These are phyloP conservation scores for Funneliformis caledonium DNA, from an alignment of 371 early-diverging fungal genomes.

Conservation along the genomic window DNA sequence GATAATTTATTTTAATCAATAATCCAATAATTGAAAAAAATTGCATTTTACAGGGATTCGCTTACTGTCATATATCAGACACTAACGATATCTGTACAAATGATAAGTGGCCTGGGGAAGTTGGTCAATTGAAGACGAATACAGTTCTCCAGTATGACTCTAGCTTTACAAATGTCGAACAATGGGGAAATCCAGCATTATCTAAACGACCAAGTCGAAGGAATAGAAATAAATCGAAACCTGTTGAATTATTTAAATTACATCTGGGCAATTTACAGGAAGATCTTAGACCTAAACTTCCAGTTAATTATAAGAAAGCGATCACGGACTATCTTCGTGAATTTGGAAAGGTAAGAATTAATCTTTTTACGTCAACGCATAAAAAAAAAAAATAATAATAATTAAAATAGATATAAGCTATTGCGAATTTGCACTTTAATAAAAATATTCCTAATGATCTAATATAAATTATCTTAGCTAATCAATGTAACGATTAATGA, in stretches of 20 bases:
- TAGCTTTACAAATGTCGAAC: background rate
- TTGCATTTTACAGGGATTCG: slow-evolving; percentile 14
- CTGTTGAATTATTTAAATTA: slow-evolving; percentile 27
- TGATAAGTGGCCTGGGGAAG: slow-evolving; percentile 13
- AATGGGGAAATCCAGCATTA: slow-evolving; percentile 29
- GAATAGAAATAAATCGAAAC: background rate
- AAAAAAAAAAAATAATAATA: no score
- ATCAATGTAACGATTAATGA: slow-evolving; percentile 4
- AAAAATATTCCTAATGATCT: background rate
- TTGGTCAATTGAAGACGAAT: slow-evolving; percentile 9
- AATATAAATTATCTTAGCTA: background rate
- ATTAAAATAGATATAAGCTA: no score
- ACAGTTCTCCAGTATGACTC: slow-evolving; percentile 33
- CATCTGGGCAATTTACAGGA: background rate
- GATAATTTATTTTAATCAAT: background rate
- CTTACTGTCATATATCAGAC: background rate
- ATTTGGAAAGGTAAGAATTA: no score
- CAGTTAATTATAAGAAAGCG: slow-evolving; percentile 23
- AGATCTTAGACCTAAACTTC: background rate
- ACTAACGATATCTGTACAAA: slow-evolving; percentile 1
- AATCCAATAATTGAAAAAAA: no score
- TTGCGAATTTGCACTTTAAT: no score
- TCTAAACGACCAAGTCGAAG: background rate
- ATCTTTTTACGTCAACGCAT: no score
- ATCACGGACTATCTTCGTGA: slow-evolving; percentile 13